Evolutionary conservation across 345 rosid genomes (phyloP), one percentile per base, ranked within the genome.

Genomic region (Salix purpurea): DNA sequence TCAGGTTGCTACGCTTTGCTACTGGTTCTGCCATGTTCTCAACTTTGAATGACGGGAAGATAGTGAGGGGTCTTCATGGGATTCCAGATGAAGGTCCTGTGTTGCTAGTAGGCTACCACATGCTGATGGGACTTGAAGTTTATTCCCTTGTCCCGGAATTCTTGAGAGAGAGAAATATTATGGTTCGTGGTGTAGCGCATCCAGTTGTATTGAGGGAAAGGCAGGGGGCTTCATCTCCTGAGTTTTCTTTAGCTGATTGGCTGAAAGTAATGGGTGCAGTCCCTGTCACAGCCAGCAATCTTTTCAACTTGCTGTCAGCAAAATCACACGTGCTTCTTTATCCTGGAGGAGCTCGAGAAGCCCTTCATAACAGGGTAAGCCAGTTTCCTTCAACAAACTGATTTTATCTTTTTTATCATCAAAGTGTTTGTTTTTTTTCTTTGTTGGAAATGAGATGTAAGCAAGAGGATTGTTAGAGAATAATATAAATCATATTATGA

Each of bases 321-420:
- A 84, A 90, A 32, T 84, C 97, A 21, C 91, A 90, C 73, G 90
- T 91, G 56, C 91, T 92, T 83, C 95, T 94, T 75, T 92, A 91
- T 78, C 98, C 97, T 6, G 97, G 97, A 1, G 90, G 98, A 70
- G 86, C 86, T 66, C 87, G 95, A 21, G 98, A 94, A 81, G 97
- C 97, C 83, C 86, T 91, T 50, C 98, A 92, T 83, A 24, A 82
- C 77, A 91, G 89, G 95, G 97, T 90, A 76, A 67, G 82, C 60
- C 74, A 48, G 40, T 14, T 16, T 72, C 28, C 74, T 73, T 4
- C 62, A n/a, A 42, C 16, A 46, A 44, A 69, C 26, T 24, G 46
- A 30, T 14, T 23, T 28, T 28, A 44, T 44, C 14, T 0, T 40
- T 28, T 70, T n/a, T 56, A 9, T 56, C 26, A 56, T 56, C 26